Conservation (phyloP, 139 green algal species). For the Volvox reticuliferus region DNA sequence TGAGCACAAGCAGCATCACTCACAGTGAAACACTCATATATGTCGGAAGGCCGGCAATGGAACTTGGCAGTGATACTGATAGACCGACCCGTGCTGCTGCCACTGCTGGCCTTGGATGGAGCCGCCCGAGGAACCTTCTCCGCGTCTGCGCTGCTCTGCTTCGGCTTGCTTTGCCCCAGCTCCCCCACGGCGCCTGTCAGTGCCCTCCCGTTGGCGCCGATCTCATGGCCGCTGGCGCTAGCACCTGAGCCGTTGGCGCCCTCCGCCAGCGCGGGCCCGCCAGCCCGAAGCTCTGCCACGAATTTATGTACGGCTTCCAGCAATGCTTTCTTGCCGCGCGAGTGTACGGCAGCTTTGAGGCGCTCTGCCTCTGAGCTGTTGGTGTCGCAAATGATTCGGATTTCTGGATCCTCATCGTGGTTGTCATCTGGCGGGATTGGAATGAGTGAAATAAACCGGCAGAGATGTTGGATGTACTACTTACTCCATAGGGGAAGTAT, state of each 20-base stretch:
- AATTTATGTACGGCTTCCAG: slow-evolving; percentile 65
- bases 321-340: slow-evolving; percentile 57
- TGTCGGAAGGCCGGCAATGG: slow-evolving; percentile 76
- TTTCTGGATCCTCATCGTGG: slow-evolving; percentile 90
- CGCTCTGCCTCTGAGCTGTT: slow-evolving; percentile 5
- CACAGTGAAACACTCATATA: slow-evolving; percentile 88
- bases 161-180: background rate
- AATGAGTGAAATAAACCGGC: too few species aligned
- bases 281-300: slow-evolving; percentile 79
- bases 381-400: slow-evolving; percentile 55
- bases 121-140: background rate
- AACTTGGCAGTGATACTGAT: slow-evolving; percentile 80
- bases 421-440: slow-evolving; percentile 82
- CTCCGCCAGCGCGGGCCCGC: slow-evolving; percentile 51
- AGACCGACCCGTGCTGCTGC: slow-evolving; percentile 1
- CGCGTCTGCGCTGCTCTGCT: slow-evolving; percentile 10
- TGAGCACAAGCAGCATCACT: background rate
- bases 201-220: slow-evolving; percentile 11
- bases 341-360: slow-evolving; percentile 47
- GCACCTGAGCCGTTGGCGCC: background rate
- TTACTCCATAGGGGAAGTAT: too few species aligned
- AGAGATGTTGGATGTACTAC: too few species aligned
- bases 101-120: slow-evolving; percentile 20
- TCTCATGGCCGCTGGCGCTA: background rate
- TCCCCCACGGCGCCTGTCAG: background rate